These are phyloP conservation scores for Neofusicoccum laricinum DNA, from an alignment of 2,329 filamentous ascomycete species.

Conservation along the genomic window DNA sequence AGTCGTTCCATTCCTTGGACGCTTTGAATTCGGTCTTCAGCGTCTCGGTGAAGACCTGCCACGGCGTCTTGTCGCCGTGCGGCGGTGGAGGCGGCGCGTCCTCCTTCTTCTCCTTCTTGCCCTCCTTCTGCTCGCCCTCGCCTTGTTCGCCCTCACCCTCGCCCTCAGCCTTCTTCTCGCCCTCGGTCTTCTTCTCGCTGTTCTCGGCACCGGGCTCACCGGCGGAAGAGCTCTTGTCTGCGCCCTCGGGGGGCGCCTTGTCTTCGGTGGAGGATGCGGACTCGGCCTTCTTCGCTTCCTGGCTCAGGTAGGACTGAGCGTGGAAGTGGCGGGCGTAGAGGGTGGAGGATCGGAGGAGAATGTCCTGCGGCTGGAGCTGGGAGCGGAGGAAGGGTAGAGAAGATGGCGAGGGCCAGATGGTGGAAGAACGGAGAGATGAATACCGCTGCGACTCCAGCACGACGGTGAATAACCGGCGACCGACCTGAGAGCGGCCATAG, in stretches of 20 bases:
- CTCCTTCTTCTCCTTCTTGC: constrained; percentile 54
- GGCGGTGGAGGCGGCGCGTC: constrained; percentile 79
- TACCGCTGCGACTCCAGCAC: constrained; percentile 23
- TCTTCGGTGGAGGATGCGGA: constrained; percentile 18
- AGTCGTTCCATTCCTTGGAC: constrained; percentile 99
- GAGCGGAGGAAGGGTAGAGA: constrained; percentile 40
- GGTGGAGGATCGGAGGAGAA: constrained; percentile 41
- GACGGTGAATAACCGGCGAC: constrained; percentile 45
- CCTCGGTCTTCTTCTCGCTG: constrained; percentile 31
- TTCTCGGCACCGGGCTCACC: constrained; percentile 21
- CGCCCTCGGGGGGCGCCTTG: constrained; percentile 29
- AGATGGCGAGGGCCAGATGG: constrained; percentile 22
- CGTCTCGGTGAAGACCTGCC: constrained; percentile 99
- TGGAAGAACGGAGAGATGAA: constrained; percentile 24
- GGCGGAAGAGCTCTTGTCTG: constrained; percentile 38
- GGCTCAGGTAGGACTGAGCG: constrained; percentile 33
- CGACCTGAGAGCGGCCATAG: constrained; percentile 47
- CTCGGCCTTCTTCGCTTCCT: constrained; percentile 32
- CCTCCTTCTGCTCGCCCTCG: constrained; percentile 43
- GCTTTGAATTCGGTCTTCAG: constrained; percentile 90
- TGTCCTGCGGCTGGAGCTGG: constrained; percentile 39
- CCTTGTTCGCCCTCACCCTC: constrained; percentile 47
- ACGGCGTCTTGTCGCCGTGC: constrained; percentile 96
- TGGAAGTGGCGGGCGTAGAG: constrained; percentile 44
- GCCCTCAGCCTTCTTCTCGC: constrained; percentile 28